phyloP scores from a whole-genome alignment of 805 yeast genomes.

The Wickerhamiella cacticola region DNA sequence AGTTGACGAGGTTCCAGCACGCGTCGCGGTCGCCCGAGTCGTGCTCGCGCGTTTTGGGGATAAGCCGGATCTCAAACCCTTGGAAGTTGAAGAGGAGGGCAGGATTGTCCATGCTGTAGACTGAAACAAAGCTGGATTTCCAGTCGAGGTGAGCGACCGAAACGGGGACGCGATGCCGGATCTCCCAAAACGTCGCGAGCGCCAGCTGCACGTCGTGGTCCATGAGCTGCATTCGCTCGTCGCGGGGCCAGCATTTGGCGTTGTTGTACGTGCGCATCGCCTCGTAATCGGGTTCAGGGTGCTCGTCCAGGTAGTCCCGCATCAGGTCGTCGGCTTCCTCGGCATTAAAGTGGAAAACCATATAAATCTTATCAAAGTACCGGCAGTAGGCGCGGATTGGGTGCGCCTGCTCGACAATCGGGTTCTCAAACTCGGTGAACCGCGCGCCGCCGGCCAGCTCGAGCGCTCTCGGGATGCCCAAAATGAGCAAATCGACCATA shows the following conservation, averaged over 20 bases:
- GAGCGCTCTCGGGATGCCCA: slow-evolving; percentile 77
- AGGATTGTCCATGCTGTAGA: slow-evolving; percentile 82
- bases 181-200: slow-evolving; percentile 84
- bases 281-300: slow-evolving; percentile 68
- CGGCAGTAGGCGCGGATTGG: slow-evolving; percentile 77
- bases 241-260: slow-evolving; percentile 90
- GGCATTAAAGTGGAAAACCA: slow-evolving; percentile 61
- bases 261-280: slow-evolving; percentile 79
- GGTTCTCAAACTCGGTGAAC: slow-evolving; percentile 58
- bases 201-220: slow-evolving; percentile 88
- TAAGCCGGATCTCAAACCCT: slow-evolving; percentile 85
- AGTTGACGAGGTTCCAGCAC: slow-evolving; percentile 77
- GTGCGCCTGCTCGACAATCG: slow-evolving; percentile 46
- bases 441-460: slow-evolving; percentile 75
- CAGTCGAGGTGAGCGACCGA: slow-evolving; percentile 63
- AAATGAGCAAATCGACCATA: slow-evolving; percentile 62
- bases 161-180: slow-evolving; percentile 64
- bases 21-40: slow-evolving; percentile 56
- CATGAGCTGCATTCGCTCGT: slow-evolving; percentile 79
- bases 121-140: slow-evolving; percentile 74
- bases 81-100: slow-evolving; percentile 81
- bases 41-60: slow-evolving; percentile 59
- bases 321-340: slow-evolving; percentile 66
- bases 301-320: slow-evolving; percentile 64
- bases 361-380: slow-evolving; percentile 68